phyloP scores from a whole-genome alignment of 352 stramenopile species.

The Globisporangium irregulare region DNA sequence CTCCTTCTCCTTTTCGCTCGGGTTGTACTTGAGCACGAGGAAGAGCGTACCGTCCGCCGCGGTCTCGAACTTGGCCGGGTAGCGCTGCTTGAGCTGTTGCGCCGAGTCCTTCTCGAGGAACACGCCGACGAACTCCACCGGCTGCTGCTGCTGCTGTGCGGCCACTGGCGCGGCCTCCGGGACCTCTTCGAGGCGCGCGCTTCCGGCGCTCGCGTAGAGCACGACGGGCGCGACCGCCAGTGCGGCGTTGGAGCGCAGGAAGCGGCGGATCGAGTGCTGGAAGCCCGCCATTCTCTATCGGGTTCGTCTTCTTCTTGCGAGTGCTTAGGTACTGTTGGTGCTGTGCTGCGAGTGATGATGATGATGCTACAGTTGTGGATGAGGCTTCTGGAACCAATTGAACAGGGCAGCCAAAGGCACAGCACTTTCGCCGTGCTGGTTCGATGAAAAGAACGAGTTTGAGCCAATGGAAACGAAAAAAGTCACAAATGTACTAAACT shows the following conservation, averaged over 20 bases:
- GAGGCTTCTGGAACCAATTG: neutral
- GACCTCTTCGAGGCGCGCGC: slow-evolving; percentile 26
- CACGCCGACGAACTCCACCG: slow-evolving; percentile 73
- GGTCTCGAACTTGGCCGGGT: slow-evolving; percentile 48
- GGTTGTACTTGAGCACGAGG: slow-evolving; percentile 78
- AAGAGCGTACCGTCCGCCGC: slow-evolving; percentile 40
- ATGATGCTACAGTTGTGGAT: neutral
- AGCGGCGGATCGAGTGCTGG: slow-evolving; percentile 15
- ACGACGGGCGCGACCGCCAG: slow-evolving; percentile 20
- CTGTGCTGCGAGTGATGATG: neutral
- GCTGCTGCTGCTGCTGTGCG: slow-evolving; percentile 8
- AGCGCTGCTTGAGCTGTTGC: slow-evolving; percentile 43
- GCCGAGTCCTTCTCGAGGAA: slow-evolving; percentile 65
- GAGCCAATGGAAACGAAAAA: no score
- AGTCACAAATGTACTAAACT: no score
- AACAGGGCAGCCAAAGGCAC: neutral
- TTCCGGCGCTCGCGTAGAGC: slow-evolving; percentile 18
- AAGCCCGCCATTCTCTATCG: slow-evolving; percentile 10
- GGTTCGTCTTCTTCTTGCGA: neutral
- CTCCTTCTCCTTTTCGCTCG: slow-evolving; percentile 63
- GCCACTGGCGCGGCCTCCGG: neutral
- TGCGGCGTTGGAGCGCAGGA: slow-evolving; percentile 16
- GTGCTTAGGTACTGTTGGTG: neutral
- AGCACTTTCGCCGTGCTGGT: no score
- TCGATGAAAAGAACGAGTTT: no score